Evolutionary conservation across 2,329 filamentous ascomycete genomes (phyloP), one percentile per base, ranked within the genome.

Genomic region (Fusarium pseudocircinatum): DNA sequence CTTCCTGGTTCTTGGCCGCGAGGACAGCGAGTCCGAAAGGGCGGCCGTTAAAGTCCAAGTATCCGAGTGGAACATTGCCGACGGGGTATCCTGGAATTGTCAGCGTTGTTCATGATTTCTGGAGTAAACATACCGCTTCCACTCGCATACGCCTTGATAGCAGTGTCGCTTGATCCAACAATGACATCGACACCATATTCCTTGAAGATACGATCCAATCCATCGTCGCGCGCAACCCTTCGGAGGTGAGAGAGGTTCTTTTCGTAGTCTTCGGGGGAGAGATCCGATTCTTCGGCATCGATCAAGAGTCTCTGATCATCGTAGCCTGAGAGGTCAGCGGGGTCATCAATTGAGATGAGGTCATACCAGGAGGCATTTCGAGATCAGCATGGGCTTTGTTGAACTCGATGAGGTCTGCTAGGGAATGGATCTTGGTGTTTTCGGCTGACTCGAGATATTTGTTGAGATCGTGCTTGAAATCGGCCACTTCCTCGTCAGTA

Each of bases 301-400:
- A 14, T 42, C 20, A 39, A 54, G 18, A 54, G 52, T n/a, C 32
- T 22, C 6, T 40, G 36, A 20, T 30, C 36, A 40, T 28, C 22
- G 14, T 40, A 39, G 14, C 36, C 47, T 52, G 47, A 20, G 3
- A 26, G 3, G 8, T 52, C 20, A 52, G 47, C 16, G 0, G 0
- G 22, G 16, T 52, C n/a, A 11, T 20, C 3, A 7, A 0, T 20
- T 18, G 6, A 20, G 47, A 36, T 0, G 47, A 15, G 3, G 0
- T 43, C 53, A 7, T 40, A 57, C 39, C 28, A 15, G 53, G 39
- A n/a, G 53, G 53, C 26, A 34, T 39, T 32, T 57, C 53, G 22
- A 42, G 53, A 15, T 43, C 26, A 7, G 26, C 12, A 22, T 57
- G 39, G 15, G 37, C 22, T 4, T 57, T 57, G 22, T 57, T 57